Evolutionary conservation across 257 asterid genomes (phyloP), one percentile per base, ranked within the genome.

Genomic region (Petunia secreta): DNA sequence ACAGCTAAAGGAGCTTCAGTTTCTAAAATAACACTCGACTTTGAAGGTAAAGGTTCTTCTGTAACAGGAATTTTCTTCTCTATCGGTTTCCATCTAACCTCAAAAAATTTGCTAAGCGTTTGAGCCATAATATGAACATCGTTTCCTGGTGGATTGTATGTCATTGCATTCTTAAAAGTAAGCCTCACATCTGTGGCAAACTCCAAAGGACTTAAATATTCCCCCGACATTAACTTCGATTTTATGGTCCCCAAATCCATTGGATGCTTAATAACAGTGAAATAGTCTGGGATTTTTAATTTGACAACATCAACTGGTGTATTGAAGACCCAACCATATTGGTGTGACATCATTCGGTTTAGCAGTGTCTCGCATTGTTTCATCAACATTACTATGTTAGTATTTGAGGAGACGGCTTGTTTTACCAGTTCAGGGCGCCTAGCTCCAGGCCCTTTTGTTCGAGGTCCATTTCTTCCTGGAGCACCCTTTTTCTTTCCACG

Each of bases 211-310:
- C 80, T 87, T 53, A 82, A 81, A 85, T 94, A 94, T 83, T 82
- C 84, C 84, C 91, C 85, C 2, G 93, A 83, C 39, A 75, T 84
- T 60, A 94, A 82, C 85, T 93, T 93, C 40, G 73, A 81, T 80
- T 85, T 91, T 38, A 91, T 80, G 36, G 98, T 94, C 77, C 98
- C 96, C 66, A 94, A 87, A 88, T 94, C 98, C 98, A 94, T 94
- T 43, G 98, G 98, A 75, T 91, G 93, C 88, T 93, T 93, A 78
- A 94, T 91, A 55, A 94, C 83, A 80, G 59, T 86, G 63, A 75
- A 88, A 80, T 94, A 94, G 82, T 94, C 98, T 0, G 97, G 98
- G 75, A 91, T 90, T 11, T 92, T 91, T 65, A 83, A 86, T 55
- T 80, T 85, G 16, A 88, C 95, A 8, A 86, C 79, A 86, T 94